phyloP scores from a whole-genome alignment of 2,329 filamentous ascomycete genomes.

The Epichloe gansuensis region DNA sequence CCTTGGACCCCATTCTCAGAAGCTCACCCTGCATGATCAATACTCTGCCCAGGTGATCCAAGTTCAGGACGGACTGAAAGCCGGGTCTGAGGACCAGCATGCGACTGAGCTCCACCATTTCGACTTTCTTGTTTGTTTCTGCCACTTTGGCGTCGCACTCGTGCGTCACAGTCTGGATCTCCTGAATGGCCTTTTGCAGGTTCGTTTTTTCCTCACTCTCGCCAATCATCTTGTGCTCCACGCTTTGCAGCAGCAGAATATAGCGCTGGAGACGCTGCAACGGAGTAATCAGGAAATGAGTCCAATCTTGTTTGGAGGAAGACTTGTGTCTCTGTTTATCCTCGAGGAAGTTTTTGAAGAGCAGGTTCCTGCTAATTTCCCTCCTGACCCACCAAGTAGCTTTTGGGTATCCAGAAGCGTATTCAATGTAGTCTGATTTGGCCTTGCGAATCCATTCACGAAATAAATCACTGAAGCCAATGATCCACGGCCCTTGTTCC shows the following conservation, averaged over 20 bases:
- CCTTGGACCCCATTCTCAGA: constrained; percentile 74
- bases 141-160: constrained; percentile 90
- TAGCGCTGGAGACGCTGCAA: constrained; percentile 90
- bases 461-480: constrained; percentile 93
- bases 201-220: constrained; percentile 88
- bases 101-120: constrained; percentile 68
- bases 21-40: constrained; percentile 82
- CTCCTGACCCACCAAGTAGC: constrained; percentile 73
- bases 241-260: constrained; percentile 66
- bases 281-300: constrained; percentile 84
- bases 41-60: constrained; percentile 87
- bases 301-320: constrained; percentile 79
- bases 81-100: constrained; percentile 78
- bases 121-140: constrained; percentile 83
- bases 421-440: constrained; percentile 77
- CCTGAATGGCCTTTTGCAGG: constrained; percentile 69
- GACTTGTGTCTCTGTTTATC: constrained; percentile 64
- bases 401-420: constrained; percentile 75
- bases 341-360: constrained; percentile 79
- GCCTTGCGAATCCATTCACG: constrained; percentile 97
- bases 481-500: constrained; percentile 90
- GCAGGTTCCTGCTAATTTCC: constrained; percentile 70
- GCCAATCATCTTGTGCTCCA: constrained; percentile 68
- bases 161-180: constrained; percentile 77
- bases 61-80: constrained; percentile 79